These are phyloP conservation scores for Chara braunii DNA, from an alignment of 139 green algal species.

Conservation along the genomic window DNA sequence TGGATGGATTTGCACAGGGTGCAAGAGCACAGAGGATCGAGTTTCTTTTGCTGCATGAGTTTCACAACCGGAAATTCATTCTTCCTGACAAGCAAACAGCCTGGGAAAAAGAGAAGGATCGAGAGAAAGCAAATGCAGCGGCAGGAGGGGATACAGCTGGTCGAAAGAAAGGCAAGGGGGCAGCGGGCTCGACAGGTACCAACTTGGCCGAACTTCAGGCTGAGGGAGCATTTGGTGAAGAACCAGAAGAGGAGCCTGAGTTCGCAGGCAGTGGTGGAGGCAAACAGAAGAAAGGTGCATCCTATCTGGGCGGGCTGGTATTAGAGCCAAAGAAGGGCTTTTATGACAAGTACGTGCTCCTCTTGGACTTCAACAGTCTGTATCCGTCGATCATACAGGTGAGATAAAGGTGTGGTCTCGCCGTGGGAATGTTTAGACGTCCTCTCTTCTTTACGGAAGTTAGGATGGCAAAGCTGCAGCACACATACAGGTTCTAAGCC, in stretches of 20 bases:
- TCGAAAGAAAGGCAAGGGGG: conserved; percentile 1
- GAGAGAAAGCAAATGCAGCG: background rate
- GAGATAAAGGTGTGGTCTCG: too few species aligned
- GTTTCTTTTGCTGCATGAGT: conserved; percentile 97
- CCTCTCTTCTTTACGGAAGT: too few species aligned
- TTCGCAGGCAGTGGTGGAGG: background rate
- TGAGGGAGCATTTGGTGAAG: conserved; percentile 2
- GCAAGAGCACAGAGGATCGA: conserved; percentile 91
- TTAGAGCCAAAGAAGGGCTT: conserved; percentile 97
- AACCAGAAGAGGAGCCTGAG: background rate
- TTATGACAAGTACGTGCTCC: conserved; percentile 93
- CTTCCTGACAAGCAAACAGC: conserved; percentile 80
- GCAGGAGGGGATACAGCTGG: background rate
- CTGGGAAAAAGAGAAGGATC: conserved; percentile 28
- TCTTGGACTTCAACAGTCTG: conserved; percentile 98
- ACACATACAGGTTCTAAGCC: too few species aligned
- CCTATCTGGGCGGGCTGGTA: conserved; percentile 87
- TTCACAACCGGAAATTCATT: conserved; percentile 92
- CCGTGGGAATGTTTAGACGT: too few species aligned
- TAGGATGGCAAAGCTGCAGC: too few species aligned
- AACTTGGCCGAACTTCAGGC: background rate
- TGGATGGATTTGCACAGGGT: conserved; percentile 36
- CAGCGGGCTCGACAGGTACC: background rate
- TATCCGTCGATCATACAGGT: conserved; percentile 99
- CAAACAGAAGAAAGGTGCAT: conserved; percentile 45